phyloP scores from a whole-genome alignment of 2,329 filamentous ascomycete species.

The Calonectria pauciramosa region DNA sequence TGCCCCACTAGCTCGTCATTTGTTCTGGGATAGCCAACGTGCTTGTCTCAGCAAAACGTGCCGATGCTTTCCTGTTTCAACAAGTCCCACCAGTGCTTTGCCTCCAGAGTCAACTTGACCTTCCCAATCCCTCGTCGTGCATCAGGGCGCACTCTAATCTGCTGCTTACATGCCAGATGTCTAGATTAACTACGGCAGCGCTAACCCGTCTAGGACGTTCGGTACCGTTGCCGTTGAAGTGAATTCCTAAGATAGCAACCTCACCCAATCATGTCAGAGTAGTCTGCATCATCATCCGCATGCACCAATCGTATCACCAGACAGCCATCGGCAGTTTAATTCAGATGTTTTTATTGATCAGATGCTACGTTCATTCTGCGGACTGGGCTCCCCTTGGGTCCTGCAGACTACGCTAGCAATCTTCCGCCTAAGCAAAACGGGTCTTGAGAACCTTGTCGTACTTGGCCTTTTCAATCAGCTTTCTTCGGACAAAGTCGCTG shows the following conservation, averaged over 20 bases:
- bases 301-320: neutral
- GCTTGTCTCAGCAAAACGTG: neutral
- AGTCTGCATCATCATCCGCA: neutral
- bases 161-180: neutral
- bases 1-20: neutral
- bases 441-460: constrained; percentile 18
- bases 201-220: neutral
- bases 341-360: neutral
- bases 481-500: constrained; percentile 3
- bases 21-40: neutral
- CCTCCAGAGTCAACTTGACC: neutral
- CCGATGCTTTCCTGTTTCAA: neutral
- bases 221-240: neutral
- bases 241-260: no score
- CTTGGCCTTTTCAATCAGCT: constrained; percentile 18
- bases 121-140: neutral
- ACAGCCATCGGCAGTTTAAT: neutral
- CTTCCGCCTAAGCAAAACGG: neutral
- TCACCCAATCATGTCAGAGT: neutral
- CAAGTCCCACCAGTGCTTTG: neutral
- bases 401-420: neutral
- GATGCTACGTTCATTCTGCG: neutral
- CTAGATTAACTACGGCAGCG: neutral
- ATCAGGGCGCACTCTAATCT: neutral
- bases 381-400: constrained; percentile 9